Percentiles rank a stretch among this genome's conserved stretches.
phyloP scores from a whole-genome alignment of 2,329 filamentous ascomycete species.

The Fusarium nygamai region DNA sequence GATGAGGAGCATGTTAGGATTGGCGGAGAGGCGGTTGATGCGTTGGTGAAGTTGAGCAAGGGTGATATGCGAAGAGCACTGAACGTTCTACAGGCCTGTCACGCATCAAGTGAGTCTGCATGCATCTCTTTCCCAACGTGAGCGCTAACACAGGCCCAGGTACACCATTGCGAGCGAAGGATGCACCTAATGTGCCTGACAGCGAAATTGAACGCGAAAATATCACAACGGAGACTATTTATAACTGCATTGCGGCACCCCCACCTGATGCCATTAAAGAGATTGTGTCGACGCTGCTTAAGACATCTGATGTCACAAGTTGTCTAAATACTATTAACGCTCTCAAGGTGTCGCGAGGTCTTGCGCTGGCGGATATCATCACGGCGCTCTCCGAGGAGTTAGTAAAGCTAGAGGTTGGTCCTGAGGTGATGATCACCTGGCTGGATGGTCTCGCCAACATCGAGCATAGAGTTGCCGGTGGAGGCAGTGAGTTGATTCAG shows the following conservation, averaged over 20 bases:
- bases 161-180: conserved; percentile 71
- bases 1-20: conserved; percentile 89
- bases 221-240: conserved; percentile 92
- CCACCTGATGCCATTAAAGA: conserved; percentile 87
- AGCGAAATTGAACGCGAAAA: conserved; percentile 76
- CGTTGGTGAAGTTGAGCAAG: conserved; percentile 86
- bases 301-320: conserved; percentile 86
- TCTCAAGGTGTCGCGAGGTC: conserved; percentile 83
- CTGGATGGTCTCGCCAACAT: conserved; percentile 90
- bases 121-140: background rate
- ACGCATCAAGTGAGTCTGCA: conserved; percentile 79
- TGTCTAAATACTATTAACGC: conserved; percentile 89
- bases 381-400: conserved; percentile 87
- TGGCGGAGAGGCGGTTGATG: conserved; percentile 79
- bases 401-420: conserved; percentile 81
- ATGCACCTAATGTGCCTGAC: conserved; percentile 67
- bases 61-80: conserved; percentile 95
- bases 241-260: conserved; percentile 96
- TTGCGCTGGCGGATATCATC: conserved; percentile 93
- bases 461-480: conserved; percentile 89
- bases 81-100: conserved; percentile 96
- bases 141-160: conserved; percentile 53
- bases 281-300: conserved; percentile 85
- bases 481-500: conserved; percentile 87
- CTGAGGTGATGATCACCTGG: conserved; percentile 91